phyloP scores from a whole-genome alignment of 192 early-diverging fungal genomes.

The Linnemannia zychae region DNA sequence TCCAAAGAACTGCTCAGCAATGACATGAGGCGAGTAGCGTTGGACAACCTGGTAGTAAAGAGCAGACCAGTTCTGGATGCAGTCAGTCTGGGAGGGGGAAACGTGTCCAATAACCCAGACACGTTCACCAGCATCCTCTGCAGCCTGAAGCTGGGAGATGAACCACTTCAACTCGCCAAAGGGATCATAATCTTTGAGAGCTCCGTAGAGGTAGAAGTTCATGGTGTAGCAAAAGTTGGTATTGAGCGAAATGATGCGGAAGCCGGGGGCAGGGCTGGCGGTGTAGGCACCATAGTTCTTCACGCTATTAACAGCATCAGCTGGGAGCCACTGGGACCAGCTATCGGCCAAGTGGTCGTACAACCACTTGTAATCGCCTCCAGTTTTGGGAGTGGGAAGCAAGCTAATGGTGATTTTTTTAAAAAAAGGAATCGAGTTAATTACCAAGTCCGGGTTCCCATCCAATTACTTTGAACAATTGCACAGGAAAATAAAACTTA shows the following conservation, averaged over 20 bases:
- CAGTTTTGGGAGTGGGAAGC: slow-evolving; percentile 31
- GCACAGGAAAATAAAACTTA: neutral
- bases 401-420: neutral
- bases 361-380: slow-evolving; percentile 53
- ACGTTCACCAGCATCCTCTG: slow-evolving; percentile 60
- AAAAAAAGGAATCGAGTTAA: neutral
- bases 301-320: slow-evolving; percentile 38
- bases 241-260: slow-evolving; percentile 65
- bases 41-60: slow-evolving; percentile 65
- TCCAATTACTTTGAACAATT: neutral
- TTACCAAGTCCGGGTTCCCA: neutral
- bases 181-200: slow-evolving; percentile 59
- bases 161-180: slow-evolving; percentile 64
- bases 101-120: slow-evolving; percentile 70
- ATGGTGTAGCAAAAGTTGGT: slow-evolving; percentile 70
- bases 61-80: slow-evolving; percentile 64
- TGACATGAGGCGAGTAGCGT: slow-evolving; percentile 65
- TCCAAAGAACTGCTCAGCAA: slow-evolving; percentile 68
- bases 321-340: slow-evolving; percentile 62
- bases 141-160: slow-evolving; percentile 57
- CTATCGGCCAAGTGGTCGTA: slow-evolving; percentile 58
- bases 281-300: slow-evolving; percentile 62
- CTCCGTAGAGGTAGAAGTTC: slow-evolving; percentile 65
- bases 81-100: slow-evolving; percentile 57
- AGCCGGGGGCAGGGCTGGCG: slow-evolving; percentile 48